Base-by-base conservation (phyloP, 2,329 filamentous ascomycete genomes). In the Calonectria henricotiae region DNA sequence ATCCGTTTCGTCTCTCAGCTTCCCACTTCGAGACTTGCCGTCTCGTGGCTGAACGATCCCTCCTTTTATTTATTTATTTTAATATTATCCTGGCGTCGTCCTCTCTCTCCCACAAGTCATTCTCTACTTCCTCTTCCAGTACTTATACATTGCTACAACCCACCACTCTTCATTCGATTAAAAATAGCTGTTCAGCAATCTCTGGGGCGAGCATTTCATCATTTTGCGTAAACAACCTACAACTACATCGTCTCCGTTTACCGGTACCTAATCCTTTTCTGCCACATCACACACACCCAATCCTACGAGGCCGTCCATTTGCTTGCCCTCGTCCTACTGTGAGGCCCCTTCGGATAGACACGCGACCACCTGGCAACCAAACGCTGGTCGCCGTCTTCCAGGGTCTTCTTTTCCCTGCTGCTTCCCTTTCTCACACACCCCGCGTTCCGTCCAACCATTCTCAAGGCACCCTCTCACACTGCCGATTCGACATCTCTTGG, bases 241-340 rank as follows among this genome's bases (percentile, higher is more conserved):
- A 69, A 8, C 46, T 30, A 30, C 27, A 30, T 30, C 27, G 55
- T 70, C 69, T 47, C 69, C 67, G 54, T 67, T 69, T 51, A 46
- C 74, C 68, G 67, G 71, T 70, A 78, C 71, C 76, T 78, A 76
- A 76, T 78, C 75, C 67, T 69, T 54, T 75, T 62, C 74, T 77
- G 77, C 77, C 77, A 79, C 77, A 78, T 79, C 76, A 78, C 70
- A 76, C 70, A 76, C 69, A 63, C 68, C 76, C 69, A 71, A 66
- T 62, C 68, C 71, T 46, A 64, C 68, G 68, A 54, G 60, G 74
- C 65, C 60, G 35, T 67, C 63, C 61, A 49, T 71, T 70, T 73
- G 66, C 64, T 75, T 70, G 68, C 66, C 54, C 67, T 76, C 64
- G 74, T 76, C 68, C 68, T 73, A 74, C 77, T 58, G 60, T 70